Conservation (phyloP, 2,329 filamentous ascomycete species). For the Calonectria pseudoturangicola region DNA sequence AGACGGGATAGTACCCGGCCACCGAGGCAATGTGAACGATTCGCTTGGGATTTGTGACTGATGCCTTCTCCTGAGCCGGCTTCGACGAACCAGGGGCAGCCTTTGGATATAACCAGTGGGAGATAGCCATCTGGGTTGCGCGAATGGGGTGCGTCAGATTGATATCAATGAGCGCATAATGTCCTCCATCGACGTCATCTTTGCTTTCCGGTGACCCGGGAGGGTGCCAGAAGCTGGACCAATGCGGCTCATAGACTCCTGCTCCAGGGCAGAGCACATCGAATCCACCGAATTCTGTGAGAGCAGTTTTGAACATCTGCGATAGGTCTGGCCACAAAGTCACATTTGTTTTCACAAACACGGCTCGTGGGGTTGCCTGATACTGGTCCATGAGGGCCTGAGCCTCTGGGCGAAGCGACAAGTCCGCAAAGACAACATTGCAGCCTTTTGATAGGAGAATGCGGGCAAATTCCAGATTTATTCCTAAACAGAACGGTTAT, state of each 20-base stretch:
- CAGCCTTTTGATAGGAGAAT: constrained; percentile 64
- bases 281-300: constrained; percentile 61
- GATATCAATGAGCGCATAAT: constrained; percentile 62
- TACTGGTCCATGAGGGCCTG: constrained; percentile 56
- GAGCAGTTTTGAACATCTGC: constrained; percentile 59
- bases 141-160: constrained; percentile 66
- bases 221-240: constrained; percentile 65
- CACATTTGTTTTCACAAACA: constrained; percentile 68
- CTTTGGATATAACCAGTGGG: constrained; percentile 60
- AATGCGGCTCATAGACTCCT: constrained; percentile 67
- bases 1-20: constrained; percentile 59
- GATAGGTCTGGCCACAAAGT: constrained; percentile 63
- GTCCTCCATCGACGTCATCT: constrained; percentile 55
- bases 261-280: constrained; percentile 68
- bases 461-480: constrained; percentile 66
- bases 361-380: constrained; percentile 54
- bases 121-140: constrained; percentile 63
- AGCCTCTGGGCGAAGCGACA: constrained; percentile 65
- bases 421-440: constrained; percentile 67
- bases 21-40: constrained; percentile 62
- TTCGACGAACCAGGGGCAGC: constrained; percentile 9
- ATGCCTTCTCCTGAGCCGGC: constrained; percentile 38
- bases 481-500: constrained; percentile 55
- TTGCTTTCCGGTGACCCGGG: constrained; percentile 59
- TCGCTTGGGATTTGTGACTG: constrained; percentile 57